A percentile compares a stretch with the other conserved stretches of the same genome.
Conservation (phyloP, 768 basidiomycete species). For the Kwoniella europaea region DNA sequence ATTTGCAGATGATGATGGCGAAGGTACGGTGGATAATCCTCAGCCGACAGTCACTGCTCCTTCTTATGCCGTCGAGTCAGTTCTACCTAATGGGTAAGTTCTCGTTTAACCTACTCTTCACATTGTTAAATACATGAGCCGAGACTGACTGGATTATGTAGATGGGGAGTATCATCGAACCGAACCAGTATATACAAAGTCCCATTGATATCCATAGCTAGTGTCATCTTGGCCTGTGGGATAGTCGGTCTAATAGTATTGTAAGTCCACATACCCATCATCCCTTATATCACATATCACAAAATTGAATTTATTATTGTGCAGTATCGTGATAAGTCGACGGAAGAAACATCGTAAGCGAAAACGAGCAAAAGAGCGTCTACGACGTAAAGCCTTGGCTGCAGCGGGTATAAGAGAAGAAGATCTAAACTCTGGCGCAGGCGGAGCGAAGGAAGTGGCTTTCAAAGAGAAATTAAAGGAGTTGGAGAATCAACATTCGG, state of each 20-base stretch:
- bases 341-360: slow-evolving; percentile 46
- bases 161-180: slow-evolving; percentile 51
- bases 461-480: slow-evolving; percentile 45
- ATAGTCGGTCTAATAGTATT: slow-evolving; percentile 49
- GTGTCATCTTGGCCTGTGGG: slow-evolving; percentile 46
- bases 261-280: slow-evolving; percentile 30
- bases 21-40: slow-evolving; percentile 3
- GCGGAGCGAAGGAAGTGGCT: slow-evolving; percentile 25
- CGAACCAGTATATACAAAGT: slow-evolving; percentile 53
- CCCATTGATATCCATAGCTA: slow-evolving; percentile 52
- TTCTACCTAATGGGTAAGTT: slow-evolving; percentile 47
- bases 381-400: slow-evolving; percentile 41
- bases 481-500: slow-evolving; percentile 38
- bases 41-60: slow-evolving; percentile 5
- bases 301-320: not conserved
- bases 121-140: too few relatives aligned
- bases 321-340: slow-evolving; percentile 49
- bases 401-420: slow-evolving; percentile 45
- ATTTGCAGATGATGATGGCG: slow-evolving; percentile 23
- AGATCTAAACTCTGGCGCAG: slow-evolving; percentile 19
- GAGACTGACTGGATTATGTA: not conserved
- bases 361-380: slow-evolving; percentile 46
- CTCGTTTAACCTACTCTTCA: not conserved
- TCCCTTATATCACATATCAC: not conserved
- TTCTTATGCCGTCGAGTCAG: slow-evolving; percentile 42